These are phyloP conservation scores for Viola odorata DNA, from an alignment of 345 rosid species.

Conservation along the genomic window DNA sequence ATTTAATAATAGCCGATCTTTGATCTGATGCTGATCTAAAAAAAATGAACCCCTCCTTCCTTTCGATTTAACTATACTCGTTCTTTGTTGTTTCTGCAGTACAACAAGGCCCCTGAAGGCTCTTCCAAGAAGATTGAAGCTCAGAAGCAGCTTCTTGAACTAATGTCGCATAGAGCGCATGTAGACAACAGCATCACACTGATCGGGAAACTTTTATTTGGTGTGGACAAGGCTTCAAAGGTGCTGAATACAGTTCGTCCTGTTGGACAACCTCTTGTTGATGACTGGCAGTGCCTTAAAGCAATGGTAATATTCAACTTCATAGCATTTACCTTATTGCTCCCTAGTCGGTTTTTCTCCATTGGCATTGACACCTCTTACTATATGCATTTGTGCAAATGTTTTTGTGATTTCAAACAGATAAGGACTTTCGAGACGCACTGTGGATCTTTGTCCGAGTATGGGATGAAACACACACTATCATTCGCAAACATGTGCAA, in stretches of 20 bases:
- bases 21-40: neutral
- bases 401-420: constrained; percentile 25
- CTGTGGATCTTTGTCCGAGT: constrained; percentile 84
- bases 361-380: too few species aligned
- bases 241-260: constrained; percentile 54
- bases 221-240: constrained; percentile 59
- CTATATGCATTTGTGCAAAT: too few species aligned
- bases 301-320: constrained; percentile 41
- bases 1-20: neutral
- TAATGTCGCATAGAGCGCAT: constrained; percentile 87
- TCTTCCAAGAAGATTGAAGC: constrained; percentile 64
- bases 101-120: constrained; percentile 89
- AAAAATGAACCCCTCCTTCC: neutral
- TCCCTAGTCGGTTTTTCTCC: neutral
- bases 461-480: constrained; percentile 97
- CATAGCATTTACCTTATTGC: neutral
- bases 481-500: constrained; percentile 89
- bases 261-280: constrained; percentile 82
- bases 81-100: constrained; percentile 36
- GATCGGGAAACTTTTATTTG: constrained; percentile 78
- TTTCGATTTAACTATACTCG: neutral
- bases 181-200: constrained; percentile 73
- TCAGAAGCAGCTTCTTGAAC: constrained; percentile 79
- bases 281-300: constrained; percentile 94
- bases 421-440: constrained; percentile 81